Base-by-base conservation (phyloP, 2,329 filamentous ascomycete species). In the Fusarium sp. region DNA sequence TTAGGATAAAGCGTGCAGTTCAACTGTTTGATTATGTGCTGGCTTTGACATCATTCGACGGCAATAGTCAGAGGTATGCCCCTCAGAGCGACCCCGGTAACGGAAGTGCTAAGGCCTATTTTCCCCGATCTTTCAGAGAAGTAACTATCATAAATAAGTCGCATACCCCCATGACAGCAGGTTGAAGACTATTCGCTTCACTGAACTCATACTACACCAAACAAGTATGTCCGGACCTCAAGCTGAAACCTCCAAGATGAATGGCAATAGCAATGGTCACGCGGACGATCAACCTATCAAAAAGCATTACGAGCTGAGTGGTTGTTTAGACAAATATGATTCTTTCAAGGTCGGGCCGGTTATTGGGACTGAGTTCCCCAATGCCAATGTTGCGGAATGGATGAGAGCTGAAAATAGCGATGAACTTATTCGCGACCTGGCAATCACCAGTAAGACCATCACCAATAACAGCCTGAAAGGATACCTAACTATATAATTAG, bases 281-380 rank as follows among this genome's bases (percentile, higher is more conserved):
- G 15, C 35, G 8, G 6, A 27, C 7, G 17, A 17, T 23, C 20
- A 17, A 22, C 37, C 11, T 4, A 15, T 22, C 14, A 23, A 8
- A 2, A 22, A 32, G 7, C 50, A 40, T 9, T 13, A 45, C 30
- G 10, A 13, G 14, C 14, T 45, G 7, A 53, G n/a, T 8, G 50
- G 50, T 8, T 9, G 7, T 6, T 19, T 53, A 7, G 50, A 53
- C 2, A 4, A 4, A 2, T 45, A 53, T 4, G 13, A 11, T 1
- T 45, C 40, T 7, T 53, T 53, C 39, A 43, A 23, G 13, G 50
- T 53, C 6, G 45, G 40, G 9, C 40, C 50, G 5, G 30, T 53
- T 6, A 53, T 53, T 30, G 50, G 50, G n/a, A 45, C 40, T n/a
- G 50, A 53, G 20, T 53, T 53, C 9, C 40, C 40, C 6, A 13